Evolutionary conservation across 1,284 basidiomycete genomes (phyloP), one percentile per base, ranked within the genome.

Genomic region (Kwoniella shivajii): DNA sequence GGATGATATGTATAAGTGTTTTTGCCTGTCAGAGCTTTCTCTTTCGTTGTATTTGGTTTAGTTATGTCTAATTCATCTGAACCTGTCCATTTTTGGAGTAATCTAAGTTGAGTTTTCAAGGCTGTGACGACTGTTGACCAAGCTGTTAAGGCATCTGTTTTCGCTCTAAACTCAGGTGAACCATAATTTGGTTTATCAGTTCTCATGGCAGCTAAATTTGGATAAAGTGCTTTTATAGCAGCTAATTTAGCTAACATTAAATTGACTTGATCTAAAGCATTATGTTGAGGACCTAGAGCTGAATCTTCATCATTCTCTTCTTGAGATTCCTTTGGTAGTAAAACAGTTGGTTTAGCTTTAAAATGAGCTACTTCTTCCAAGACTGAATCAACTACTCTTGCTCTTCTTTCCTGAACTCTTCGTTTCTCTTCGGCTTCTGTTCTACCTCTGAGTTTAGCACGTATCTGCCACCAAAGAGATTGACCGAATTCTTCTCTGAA

Each of bases 61-160:
- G 84, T 89, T 53, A 94, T 89, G 71, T 95, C 89, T 30, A 96
- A 82, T n/a, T 86, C 88, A 56, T 92, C 88, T 69, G 88, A 91
- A 10, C 91, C 90, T 0, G 92, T 96, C 92, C 92, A 97, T 64
- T 86, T 86, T 60, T 88, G 88, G 44, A 97, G 81, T 37, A 91
- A 84, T 26, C 80, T 77, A 52, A 93, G 86, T 67, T 93, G 89
- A 51, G 86, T 84, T 63, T 87, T 86, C 24, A 94, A 82, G 20
- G 88, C 86, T 18, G 84, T 84, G 57, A 91, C 84, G 60, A 95
- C 84, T 10, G 87, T 92, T 39, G 85, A 88, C 92, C 92, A 98
- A 14, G 90, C 89, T 55, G 88, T 88, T 20, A 97, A 83, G 1
- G 92, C 88, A 69, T 95, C 90, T 60, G 89, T 85, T 43, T 91